A percentile compares a stretch with the other conserved stretches of the same genome.
These are phyloP conservation scores for Monosporascus sp. DNA, from an alignment of 2,329 filamentous ascomycete species.

Conservation along the genomic window DNA sequence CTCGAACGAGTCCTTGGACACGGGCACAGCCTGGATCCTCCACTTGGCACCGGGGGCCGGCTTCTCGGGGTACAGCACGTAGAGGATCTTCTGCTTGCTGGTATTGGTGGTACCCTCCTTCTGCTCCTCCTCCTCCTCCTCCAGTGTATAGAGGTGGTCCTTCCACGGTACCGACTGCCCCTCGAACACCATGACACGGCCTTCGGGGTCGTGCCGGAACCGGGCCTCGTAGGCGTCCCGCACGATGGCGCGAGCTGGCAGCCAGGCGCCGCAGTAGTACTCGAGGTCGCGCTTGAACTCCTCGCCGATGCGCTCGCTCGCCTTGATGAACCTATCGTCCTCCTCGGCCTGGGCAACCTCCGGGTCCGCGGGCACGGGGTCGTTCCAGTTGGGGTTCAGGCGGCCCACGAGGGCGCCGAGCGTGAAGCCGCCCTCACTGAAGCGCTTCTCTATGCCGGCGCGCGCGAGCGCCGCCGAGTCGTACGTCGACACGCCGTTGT, in stretches of 20 bases:
- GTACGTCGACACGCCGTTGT: constrained; percentile 87
- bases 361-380: constrained; percentile 47
- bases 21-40: constrained; percentile 89
- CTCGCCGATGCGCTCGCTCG: constrained; percentile 79
- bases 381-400: constrained; percentile 78
- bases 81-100: constrained; percentile 59
- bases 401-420: constrained; percentile 79
- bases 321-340: constrained; percentile 71
- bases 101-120: constrained; percentile 23
- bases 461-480: constrained; percentile 63
- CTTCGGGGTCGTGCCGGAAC: constrained; percentile 61
- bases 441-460: constrained; percentile 74
- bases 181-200: constrained; percentile 76
- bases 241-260: constrained; percentile 79
- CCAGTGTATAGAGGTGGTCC: constrained; percentile 87
- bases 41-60: constrained; percentile 72
- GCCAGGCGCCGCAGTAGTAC: constrained; percentile 71
- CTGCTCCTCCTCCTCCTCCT: constrained; percentile 38
- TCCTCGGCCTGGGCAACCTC: constrained; percentile 65
- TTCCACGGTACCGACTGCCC: constrained; percentile 84
- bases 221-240: constrained; percentile 68
- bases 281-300: constrained; percentile 79
- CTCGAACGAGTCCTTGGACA: constrained; percentile 78
- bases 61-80: constrained; percentile 88
- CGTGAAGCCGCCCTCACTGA: constrained; percentile 75